Base-by-base conservation (phyloP, 208 protist species). In the Trypanosomatidae sp. region DNA sequence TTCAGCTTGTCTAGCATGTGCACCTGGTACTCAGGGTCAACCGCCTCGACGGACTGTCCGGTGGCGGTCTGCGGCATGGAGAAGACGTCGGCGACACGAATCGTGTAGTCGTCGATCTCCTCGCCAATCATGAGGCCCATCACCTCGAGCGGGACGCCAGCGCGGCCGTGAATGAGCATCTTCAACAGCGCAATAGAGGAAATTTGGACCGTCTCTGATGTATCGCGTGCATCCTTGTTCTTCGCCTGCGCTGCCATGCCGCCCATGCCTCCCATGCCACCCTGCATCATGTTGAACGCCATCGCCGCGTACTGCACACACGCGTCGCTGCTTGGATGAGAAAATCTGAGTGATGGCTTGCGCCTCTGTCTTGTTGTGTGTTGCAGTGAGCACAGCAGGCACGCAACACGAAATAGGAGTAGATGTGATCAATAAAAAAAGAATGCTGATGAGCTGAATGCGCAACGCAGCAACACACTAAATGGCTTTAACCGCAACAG, bases 51-150 rank as follows among this genome's bases (percentile, higher is more conserved):
- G 80, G 92, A 98, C 53, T 99, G 98, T 10, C 98, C 98, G 10
- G 98, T 99, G 52, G 98, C 98, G 33, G 94, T 99, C 82, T 99
- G 98, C 33, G 99, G 99, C 97, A 99, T 99, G 3, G 98, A 98
- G 80, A 99, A 99, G 28, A 99, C 99, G 83, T 99, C 98, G 8
- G 98, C 90, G 19, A 99, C 98, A 28, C 93, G 93, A 65, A 99
- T 98, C 12, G 99, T 99, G 92, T 99, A 99, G 65, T 99, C 98
- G 86, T 99, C 99, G 70, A 99, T 98, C 86, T 99, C 99, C 79
- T 99, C 95, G 55, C 99, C 99, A 12, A 99, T 97, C 99, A 99
- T 99, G 28, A 99, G 92, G 19, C 99, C 99, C 99, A 99, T 99
- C 64, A 99, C 99, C 88, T 99, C 99, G 70, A 99, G 95, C 49